A percentile compares a stretch with the other conserved stretches of the same genome.
Evolutionary conservation across 2,329 filamentous ascomycete genomes (phyloP).

Genomic region (Cladophialophora psammophila): DNA sequence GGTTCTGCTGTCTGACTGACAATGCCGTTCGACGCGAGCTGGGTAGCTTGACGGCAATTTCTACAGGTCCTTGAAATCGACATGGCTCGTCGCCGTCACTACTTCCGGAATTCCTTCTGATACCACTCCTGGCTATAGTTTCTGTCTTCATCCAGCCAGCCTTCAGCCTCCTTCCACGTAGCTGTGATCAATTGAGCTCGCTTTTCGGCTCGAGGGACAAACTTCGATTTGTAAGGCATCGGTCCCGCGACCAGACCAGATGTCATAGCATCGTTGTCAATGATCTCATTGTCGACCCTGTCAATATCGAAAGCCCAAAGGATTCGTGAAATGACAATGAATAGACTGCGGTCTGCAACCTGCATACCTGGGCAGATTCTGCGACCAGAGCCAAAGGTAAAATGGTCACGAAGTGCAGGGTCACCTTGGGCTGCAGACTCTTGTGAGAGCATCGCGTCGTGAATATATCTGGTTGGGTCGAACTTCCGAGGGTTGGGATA

Average conservation of each 20-base stretch:
- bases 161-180: constrained; percentile 3
- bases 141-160: constrained; percentile 18
- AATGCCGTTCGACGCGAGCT: too few species aligned
- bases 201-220: neutral
- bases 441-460: constrained; percentile 42
- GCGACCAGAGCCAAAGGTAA: constrained; percentile 7
- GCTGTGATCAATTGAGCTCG: neutral
- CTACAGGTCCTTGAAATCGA: too few species aligned
- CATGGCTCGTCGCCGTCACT: too few species aligned
- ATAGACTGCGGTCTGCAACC: constrained; percentile 7
- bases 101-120: constrained; percentile 19
- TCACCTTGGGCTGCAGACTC: constrained; percentile 45
- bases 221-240: constrained; percentile 13
- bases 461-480: constrained; percentile 39
- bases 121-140: constrained; percentile 21
- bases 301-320: constrained; percentile 14
- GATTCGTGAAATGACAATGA: neutral
- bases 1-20: too few species aligned
- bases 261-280: constrained; percentile 12
- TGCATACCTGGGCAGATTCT: constrained; percentile 7
- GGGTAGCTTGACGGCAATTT: too few species aligned
- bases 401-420: constrained; percentile 36
- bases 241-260: constrained; percentile 6
- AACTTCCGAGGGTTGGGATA: constrained; percentile 9
- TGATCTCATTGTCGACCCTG: neutral